A percentile compares a stretch with the other conserved stretches of the same genome.
These are phyloP conservation scores for Xerocomellus chrysenteron DNA, from an alignment of 768 basidiomycete species.

Conservation along the genomic window DNA sequence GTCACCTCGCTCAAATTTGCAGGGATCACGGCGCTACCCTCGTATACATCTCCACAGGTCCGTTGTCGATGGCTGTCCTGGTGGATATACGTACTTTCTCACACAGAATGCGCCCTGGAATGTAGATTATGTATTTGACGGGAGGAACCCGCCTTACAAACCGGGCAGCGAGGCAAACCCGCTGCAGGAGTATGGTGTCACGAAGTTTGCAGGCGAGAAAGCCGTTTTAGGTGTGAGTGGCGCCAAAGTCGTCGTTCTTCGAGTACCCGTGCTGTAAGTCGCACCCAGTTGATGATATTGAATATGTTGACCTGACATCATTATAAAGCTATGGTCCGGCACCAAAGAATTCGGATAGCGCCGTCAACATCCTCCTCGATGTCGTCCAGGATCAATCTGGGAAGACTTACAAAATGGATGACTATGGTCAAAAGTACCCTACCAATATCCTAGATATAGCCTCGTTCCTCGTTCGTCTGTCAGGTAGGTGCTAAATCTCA, in stretches of 20 bases:
- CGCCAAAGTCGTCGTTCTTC: constrained; percentile 65
- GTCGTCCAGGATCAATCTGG: constrained; percentile 84
- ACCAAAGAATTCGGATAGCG: constrained; percentile 81
- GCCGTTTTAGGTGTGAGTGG: constrained; percentile 62
- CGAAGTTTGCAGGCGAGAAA: constrained; percentile 85
- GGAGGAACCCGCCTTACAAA: constrained; percentile 86
- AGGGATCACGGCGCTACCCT: constrained; percentile 62
- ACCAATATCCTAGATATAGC: constrained; percentile 90
- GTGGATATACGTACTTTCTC: neutral
- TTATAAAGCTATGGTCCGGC: constrained; percentile 80
- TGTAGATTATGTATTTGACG: constrained; percentile 94
- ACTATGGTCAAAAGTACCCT: constrained; percentile 89
- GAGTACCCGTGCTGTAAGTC: constrained; percentile 85
- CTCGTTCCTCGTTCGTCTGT: constrained; percentile 74
- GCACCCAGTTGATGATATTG: neutral
- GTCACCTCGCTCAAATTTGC: constrained; percentile 65
- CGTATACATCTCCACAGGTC: constrained; percentile 91
- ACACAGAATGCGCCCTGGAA: constrained; percentile 4
- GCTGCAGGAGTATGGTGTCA: constrained; percentile 82
- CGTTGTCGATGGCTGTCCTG: neutral
- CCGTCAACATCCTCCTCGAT: constrained; percentile 86
- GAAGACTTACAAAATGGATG: constrained; percentile 93
- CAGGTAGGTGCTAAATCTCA: constrained; percentile 44
- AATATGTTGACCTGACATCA: neutral
- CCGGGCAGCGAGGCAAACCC: constrained; percentile 76